Evolutionary conservation across 306 rosid genomes (phyloP), one percentile per base, ranked within the genome.

Genomic region (Luffa acutangula): DNA sequence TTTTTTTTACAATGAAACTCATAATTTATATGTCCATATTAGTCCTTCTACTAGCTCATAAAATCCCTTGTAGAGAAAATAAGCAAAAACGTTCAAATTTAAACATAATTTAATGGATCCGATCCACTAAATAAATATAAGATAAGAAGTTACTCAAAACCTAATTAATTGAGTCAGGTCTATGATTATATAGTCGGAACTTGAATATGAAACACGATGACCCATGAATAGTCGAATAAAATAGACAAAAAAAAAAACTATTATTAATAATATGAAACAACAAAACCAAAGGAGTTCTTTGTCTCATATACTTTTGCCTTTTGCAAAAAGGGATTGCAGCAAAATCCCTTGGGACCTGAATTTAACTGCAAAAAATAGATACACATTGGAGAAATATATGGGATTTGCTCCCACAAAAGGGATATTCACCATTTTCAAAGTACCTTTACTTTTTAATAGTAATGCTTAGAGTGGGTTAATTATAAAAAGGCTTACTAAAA

Each of bases 341-440:
- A 65, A 66, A 37, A 39, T 3, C 14, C 74, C 74, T 17, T 39
- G 14, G 74, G 49, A 66, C 33, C 6, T 67, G 33, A 67, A 69
- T n/a, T 42, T 18, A 39, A 69, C 12, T 42, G 75, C 52, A 69
- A 42, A 10, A 41, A n/a, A 39, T 17, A 18, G 74, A 37, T 41
- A 64, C 25, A 37, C 34, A 36, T 69, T 0, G 75, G 75, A 69
- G 75, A n/a, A 10, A 69, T 69, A n/a, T 69, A 9, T n/a, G 75
- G 75, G 75, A 69, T 69, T n/a, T 69, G 75, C 17, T 69, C 52
- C 75, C 73, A 41, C 54, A 42, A 69, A 43, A n/a, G 36, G 53
- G 75, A 14, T 66, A 11, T 66, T 66, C 25, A 69, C 54, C 34
- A 39, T n/a, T 43, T 67, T 20, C 36, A 43, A 69, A 43, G 75